Evolutionary conservation across 2,329 filamentous ascomycete genomes (phyloP).

Genomic region (Pseudopyrenochaeta lycopersici): DNA sequence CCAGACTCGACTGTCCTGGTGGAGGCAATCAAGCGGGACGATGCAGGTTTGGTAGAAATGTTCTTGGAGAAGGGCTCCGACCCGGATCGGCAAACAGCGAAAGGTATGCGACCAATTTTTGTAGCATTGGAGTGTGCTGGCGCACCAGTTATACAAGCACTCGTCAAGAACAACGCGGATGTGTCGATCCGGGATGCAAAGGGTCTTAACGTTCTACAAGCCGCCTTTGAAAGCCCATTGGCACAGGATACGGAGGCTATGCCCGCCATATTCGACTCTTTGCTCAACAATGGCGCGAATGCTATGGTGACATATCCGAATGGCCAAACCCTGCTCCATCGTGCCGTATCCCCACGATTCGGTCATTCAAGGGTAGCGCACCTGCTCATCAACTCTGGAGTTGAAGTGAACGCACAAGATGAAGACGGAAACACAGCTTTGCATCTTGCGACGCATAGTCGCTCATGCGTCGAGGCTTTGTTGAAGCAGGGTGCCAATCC

Average conservation of each 20-base stretch:
- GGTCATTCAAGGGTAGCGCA: slow-evolving; percentile 29
- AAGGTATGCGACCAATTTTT: slow-evolving; percentile 37
- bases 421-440: slow-evolving; percentile 36
- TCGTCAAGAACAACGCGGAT: slow-evolving; percentile 40
- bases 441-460: slow-evolving; percentile 34
- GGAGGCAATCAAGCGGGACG: slow-evolving; percentile 43
- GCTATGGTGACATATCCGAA: slow-evolving; percentile 30
- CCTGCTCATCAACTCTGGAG: slow-evolving; percentile 31
- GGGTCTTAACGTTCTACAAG: slow-evolving; percentile 37
- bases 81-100: slow-evolving; percentile 33
- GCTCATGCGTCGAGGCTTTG: slow-evolving; percentile 33
- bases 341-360: slow-evolving; percentile 24
- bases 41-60: slow-evolving; percentile 37
- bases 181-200: slow-evolving; percentile 31
- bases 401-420: slow-evolving; percentile 33
- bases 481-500: slow-evolving; percentile 32
- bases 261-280: slow-evolving; percentile 27
- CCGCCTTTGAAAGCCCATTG: slow-evolving; percentile 31
- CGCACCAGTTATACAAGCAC: slow-evolving; percentile 33
- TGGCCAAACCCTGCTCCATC: slow-evolving; percentile 43
- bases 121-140: slow-evolving; percentile 38
- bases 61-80: slow-evolving; percentile 42
- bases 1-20: slow-evolving; percentile 43
- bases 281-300: slow-evolving; percentile 38
- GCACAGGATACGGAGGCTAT: slow-evolving; percentile 35